Conservation (phyloP, 257 asterid genomes). For the Solanum piurae region DNA sequence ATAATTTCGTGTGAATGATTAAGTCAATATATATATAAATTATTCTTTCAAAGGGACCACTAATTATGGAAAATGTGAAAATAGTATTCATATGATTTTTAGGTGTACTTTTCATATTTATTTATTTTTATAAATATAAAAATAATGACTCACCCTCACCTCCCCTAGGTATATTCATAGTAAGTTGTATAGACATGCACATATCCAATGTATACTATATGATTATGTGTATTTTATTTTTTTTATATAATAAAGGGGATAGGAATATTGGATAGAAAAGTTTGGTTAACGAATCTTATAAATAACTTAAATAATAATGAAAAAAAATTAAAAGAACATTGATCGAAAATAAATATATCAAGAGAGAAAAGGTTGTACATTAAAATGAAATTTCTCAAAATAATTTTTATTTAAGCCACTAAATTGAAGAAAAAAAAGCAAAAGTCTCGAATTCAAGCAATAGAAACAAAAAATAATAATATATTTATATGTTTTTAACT, state of each 20-base stretch:
- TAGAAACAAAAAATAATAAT: background rate
- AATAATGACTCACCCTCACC: background rate
- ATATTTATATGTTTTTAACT: background rate
- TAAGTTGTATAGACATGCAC: background rate
- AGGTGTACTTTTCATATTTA: background rate
- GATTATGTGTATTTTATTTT: background rate
- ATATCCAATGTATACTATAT: background rate
- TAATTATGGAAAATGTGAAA: background rate
- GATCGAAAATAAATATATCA: background rate
- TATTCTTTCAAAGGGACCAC: background rate
- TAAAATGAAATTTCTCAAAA: background rate
- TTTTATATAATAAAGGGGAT: background rate
- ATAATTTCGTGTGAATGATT: background rate
- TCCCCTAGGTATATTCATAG: background rate
- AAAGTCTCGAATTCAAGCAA: background rate
- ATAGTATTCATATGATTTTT: background rate
- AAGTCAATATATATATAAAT: background rate
- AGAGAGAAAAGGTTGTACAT: background rate
- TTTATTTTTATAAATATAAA: background rate
- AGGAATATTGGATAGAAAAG: background rate
- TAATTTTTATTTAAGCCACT: background rate
- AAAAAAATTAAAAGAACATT: background rate
- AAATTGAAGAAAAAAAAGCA: background rate
- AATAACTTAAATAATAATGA: background rate
- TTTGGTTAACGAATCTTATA: background rate